Evolutionary conservation across 2,329 filamentous ascomycete species (phyloP).

Genomic region (Cladosporium velox): DNA sequence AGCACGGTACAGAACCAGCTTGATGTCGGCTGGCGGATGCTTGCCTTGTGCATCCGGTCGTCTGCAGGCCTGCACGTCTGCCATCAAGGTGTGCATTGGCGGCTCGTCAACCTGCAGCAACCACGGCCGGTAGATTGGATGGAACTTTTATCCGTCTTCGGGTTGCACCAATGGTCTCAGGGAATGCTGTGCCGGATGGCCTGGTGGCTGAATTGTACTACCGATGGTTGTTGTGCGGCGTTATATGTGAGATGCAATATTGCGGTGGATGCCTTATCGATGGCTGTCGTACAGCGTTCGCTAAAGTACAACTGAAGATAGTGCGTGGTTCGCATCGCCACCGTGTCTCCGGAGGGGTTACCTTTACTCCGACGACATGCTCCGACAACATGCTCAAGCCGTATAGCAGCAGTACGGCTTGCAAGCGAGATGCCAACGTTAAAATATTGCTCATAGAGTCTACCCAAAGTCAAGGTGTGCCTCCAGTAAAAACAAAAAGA

Average conservation of each 20-base stretch:
- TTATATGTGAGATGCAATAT: not conserved
- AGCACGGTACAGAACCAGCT: not conserved
- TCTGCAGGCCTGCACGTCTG: not conserved
- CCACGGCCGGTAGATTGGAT: not conserved
- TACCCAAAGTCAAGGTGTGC: too few species aligned
- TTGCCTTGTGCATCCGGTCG: constrained; percentile 1
- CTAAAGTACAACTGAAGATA: not conserved
- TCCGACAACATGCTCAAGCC: too few species aligned
- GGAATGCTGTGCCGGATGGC: not conserved
- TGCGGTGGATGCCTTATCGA: not conserved
- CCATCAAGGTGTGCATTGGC: constrained; percentile 14
- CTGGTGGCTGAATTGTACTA: not conserved
- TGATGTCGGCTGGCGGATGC: not conserved
- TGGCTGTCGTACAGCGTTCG: not conserved
- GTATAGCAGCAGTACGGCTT: not conserved
- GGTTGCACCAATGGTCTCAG: not conserved
- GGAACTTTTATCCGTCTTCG: constrained; percentile 1
- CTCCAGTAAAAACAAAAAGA: too few species aligned
- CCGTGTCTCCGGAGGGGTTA: too few species aligned
- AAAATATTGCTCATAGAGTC: not conserved
- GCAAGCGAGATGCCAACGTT: not conserved
- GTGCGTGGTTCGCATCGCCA: too few species aligned
- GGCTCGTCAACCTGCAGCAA: constrained; percentile 11
- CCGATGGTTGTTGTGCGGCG: not conserved
- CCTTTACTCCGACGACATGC: too few species aligned